Base-by-base conservation (phyloP, 768 basidiomycete species). In the Pleurotus citrinopileatus region DNA sequence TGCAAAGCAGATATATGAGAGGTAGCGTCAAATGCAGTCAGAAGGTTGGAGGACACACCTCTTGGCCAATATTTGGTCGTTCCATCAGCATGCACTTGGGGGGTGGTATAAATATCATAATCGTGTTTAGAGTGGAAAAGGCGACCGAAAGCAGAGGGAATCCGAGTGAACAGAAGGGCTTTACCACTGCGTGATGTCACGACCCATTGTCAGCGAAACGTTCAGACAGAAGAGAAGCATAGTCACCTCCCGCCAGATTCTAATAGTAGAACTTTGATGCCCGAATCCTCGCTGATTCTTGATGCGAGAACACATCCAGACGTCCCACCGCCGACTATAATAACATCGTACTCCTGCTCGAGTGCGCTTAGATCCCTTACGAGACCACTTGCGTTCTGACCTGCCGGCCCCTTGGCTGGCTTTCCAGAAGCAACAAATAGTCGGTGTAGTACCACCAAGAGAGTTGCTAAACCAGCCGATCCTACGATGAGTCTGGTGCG, bases 231-330 rank as follows among this genome's bases (percentile, higher is more conserved):
- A 28, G 37, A 20, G 12, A 12, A 9, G 15, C 12, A 20, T 3
- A 52, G 65, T 20, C 40, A 84, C 87, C 86, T 89, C 53, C 69
- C 69, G 2, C 84, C 84, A 20, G 83, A 77, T 60, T 87, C 84
- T 1, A 87, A 64, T 1, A 87, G 62, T 15, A 86, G 70, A 17
- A 87, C 81, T 3, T 74, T 72, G 13, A 83, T 61, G 1, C 66
- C 67, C 0, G 81, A 78, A 55, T 83, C 73, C 64, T 87, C 84
- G 4, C 74, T 77, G 7, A 87, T 64, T 13, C 84, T 74, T 2
- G 82, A 70, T 10, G 83, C 84, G 7, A 86, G 70, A 7, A 79
- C 83, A 60, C 82, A 84, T 9, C 84, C 84, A 1, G 83, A 75
- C 8, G 82, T 85, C 79, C 82, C 82, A 72, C 82, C 82, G 3